Evolutionary conservation across 805 yeast species (phyloP).

Genomic region (Candida ponderosae): DNA sequence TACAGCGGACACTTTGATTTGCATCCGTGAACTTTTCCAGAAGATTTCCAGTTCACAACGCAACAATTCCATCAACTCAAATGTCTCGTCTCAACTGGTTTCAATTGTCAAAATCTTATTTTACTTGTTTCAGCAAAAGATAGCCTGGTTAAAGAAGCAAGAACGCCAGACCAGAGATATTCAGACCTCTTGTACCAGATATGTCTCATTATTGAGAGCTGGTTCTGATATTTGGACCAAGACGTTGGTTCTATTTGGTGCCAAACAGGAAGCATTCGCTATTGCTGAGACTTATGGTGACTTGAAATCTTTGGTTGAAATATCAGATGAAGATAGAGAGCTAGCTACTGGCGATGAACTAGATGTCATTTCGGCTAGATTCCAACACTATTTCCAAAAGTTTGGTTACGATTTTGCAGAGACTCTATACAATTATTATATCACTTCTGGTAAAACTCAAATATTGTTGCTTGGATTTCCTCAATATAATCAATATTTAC

Average conservation of each 20-base stretch:
- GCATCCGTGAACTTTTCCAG: slow-evolving; percentile 34
- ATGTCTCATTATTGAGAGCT: slow-evolving; percentile 16
- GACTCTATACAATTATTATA: slow-evolving; percentile 51
- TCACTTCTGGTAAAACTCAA: slow-evolving; percentile 42
- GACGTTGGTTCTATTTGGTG: slow-evolving; percentile 41
- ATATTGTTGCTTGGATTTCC: slow-evolving; percentile 51
- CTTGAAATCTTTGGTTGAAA: slow-evolving; percentile 50
- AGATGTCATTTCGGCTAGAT: slow-evolving; percentile 18
- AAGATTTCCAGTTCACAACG: slow-evolving; percentile 14
- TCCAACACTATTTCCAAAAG: slow-evolving; percentile 45
- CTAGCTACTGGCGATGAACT: slow-evolving; percentile 10
- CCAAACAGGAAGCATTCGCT: slow-evolving; percentile 45
- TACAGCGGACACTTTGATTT: slow-evolving; percentile 28
- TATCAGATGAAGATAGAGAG: slow-evolving; percentile 38
- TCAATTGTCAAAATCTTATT: slow-evolving; percentile 34
- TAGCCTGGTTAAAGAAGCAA: slow-evolving; percentile 23
- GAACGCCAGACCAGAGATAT: slow-evolving; percentile 13
- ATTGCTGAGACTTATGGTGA: slow-evolving; percentile 65
- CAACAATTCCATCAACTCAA: slow-evolving; percentile 4
- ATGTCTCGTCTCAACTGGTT: slow-evolving; percentile 20
- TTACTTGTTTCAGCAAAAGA: slow-evolving; percentile 26
- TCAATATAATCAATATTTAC: slow-evolving; percentile 39
- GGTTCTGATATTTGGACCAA: slow-evolving; percentile 50
- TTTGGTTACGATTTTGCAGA: slow-evolving; percentile 67
- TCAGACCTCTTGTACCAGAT: slow-evolving; percentile 13